Conservation (phyloP, 495 filamentous ascomycete species). For the Sabuloglossum arenarium region DNA sequence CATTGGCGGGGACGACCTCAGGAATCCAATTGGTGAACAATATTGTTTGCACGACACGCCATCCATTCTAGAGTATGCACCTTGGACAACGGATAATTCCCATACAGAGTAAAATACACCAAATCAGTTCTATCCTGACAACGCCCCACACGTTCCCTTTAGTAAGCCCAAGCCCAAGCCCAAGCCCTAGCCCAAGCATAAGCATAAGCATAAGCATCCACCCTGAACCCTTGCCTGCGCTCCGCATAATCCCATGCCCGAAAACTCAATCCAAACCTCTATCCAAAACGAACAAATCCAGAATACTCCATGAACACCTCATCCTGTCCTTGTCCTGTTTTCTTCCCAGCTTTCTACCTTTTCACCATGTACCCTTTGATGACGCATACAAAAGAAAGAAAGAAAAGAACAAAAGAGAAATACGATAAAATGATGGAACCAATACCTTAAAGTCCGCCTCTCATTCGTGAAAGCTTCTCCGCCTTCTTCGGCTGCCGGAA, state of each 20-base stretch:
- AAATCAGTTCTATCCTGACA: too few species aligned
- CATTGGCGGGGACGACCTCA: too few species aligned
- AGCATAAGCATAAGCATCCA: too few species aligned
- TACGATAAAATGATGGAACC: background rate
- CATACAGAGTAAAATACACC: too few species aligned
- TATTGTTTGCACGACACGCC: too few species aligned
- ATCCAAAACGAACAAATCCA: background rate
- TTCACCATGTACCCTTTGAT: background rate
- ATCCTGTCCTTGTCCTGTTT: background rate
- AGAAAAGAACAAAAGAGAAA: background rate
- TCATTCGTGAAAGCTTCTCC: background rate
- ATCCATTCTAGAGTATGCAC: too few species aligned
- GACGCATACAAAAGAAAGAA: background rate
- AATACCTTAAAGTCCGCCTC: too few species aligned
- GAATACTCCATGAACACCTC: background rate
- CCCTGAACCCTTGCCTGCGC: background rate
- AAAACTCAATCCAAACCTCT: background rate
- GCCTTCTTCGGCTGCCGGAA: background rate
- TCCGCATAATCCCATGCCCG: background rate
- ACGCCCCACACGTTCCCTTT: too few species aligned
- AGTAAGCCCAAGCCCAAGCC: too few species aligned
- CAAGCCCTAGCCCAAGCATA: too few species aligned
- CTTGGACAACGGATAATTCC: too few species aligned
- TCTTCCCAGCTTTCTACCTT: background rate
- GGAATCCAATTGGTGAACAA: too few species aligned